Conservation (phyloP, 78 protist genomes). For the Chrysochromulina parva region DNA sequence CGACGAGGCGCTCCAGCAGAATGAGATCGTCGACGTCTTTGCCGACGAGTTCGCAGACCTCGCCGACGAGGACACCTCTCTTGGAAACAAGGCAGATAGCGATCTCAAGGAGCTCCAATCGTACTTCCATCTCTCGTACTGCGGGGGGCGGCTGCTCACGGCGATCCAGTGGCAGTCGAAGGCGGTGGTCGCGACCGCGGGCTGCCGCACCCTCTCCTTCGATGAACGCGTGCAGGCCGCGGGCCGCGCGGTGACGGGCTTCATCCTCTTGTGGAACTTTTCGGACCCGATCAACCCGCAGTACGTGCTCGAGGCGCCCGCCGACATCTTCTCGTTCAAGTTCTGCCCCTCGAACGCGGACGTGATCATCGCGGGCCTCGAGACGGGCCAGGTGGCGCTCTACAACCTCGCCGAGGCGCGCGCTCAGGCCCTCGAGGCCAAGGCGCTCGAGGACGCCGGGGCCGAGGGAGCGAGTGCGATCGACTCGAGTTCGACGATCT, state of each 20-base stretch:
- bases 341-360: slow-evolving; percentile 34
- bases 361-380: slow-evolving; percentile 17
- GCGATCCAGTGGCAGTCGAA: neutral
- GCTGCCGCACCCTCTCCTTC: neutral
- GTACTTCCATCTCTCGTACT: slow-evolving; percentile 28
- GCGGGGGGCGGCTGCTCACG: slow-evolving; percentile 12
- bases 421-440: neutral
- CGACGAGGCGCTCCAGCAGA: slow-evolving; percentile 36
- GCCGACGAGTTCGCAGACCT: slow-evolving; percentile 32
- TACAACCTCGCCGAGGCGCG: slow-evolving; percentile 24
- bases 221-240: slow-evolving; percentile 32
- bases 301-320: slow-evolving; percentile 42
- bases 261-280: slow-evolving; percentile 47
- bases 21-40: neutral
- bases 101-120: slow-evolving; percentile 2
- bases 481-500: neutral
- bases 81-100: slow-evolving; percentile 45
- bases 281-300: slow-evolving; percentile 53
- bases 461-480: neutral
- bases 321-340: slow-evolving; percentile 8
- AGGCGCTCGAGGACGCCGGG: neutral
- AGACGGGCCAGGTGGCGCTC: neutral
- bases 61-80: slow-evolving; percentile 28
- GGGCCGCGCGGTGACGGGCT: slow-evolving; percentile 26
- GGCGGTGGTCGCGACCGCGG: slow-evolving; percentile 20